Conservation (phyloP, 2,329 filamentous ascomycete species). For the Colletotrichum agaves region DNA sequence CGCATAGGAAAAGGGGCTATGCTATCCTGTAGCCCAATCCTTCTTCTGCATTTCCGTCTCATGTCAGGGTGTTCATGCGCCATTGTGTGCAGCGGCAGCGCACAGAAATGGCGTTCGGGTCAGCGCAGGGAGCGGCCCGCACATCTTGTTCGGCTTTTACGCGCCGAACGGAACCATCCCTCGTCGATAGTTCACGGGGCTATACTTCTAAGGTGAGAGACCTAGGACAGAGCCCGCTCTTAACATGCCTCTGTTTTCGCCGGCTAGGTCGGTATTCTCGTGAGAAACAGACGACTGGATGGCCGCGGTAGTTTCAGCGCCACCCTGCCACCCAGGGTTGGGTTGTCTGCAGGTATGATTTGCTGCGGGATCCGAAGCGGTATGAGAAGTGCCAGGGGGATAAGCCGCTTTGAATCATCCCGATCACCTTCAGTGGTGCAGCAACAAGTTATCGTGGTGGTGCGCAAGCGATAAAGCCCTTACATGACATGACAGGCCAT, state of each 20-base stretch:
- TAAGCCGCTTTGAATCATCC: background rate
- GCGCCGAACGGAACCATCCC: no score
- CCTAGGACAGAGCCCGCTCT: background rate
- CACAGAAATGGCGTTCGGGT: slow-evolving; percentile 13
- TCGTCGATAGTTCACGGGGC: no score
- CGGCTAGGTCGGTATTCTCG: background rate
- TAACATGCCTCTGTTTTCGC: background rate
- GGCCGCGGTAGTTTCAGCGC: background rate
- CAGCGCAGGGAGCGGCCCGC: slow-evolving; percentile 16
- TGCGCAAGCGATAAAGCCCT: background rate
- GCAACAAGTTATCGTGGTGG: slow-evolving; percentile 4
- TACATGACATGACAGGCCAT: slow-evolving; percentile 13
- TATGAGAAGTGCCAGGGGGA: background rate
- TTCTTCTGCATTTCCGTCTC: slow-evolving; percentile 19
- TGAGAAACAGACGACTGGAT: background rate
- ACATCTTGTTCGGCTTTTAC: no score
- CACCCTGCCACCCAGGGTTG: slow-evolving; percentile 18
- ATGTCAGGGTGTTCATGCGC: slow-evolving; percentile 24
- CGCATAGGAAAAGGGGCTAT: background rate
- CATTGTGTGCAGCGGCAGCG: slow-evolving; percentile 12
- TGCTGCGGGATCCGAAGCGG: background rate
- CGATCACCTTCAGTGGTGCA: background rate
- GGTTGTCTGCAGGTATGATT: slow-evolving; percentile 7
- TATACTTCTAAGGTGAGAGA: background rate
- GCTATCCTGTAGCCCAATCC: background rate